Percentiles rank a stretch among this genome's conserved stretches.
phyloP scores from a whole-genome alignment of 768 basidiomycete species.

The Lactarius akahatsu region DNA sequence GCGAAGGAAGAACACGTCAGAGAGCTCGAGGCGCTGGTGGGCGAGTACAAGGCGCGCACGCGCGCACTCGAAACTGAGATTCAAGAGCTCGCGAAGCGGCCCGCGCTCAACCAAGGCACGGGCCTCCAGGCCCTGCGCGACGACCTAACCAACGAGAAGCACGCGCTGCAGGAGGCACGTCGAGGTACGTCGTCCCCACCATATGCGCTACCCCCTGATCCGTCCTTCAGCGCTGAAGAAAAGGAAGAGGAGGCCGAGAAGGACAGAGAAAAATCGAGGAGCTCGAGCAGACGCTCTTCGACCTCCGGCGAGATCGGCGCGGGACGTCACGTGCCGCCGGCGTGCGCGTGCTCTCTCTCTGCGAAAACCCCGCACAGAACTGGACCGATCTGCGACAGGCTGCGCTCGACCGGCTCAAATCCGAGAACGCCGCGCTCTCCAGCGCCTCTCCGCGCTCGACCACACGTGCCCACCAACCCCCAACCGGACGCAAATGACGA shows the following conservation, averaged over 20 bases:
- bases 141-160: slow-evolving; percentile 41
- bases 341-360: too few relatives aligned
- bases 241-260: slow-evolving; percentile 35
- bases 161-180: slow-evolving; percentile 36
- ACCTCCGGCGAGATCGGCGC: slow-evolving; percentile 56
- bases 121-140: slow-evolving; percentile 42
- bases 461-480: too few relatives aligned
- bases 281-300: too few relatives aligned
- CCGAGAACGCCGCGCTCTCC: too few relatives aligned
- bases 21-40: slow-evolving; percentile 55
- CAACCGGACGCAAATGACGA: too few relatives aligned
- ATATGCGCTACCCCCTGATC: neutral
- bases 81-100: slow-evolving; percentile 44
- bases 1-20: slow-evolving; percentile 46
- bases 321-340: too few relatives aligned
- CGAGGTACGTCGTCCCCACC: slow-evolving; percentile 38
- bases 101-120: slow-evolving; percentile 27
- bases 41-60: slow-evolving; percentile 55
- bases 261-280: too few relatives aligned
- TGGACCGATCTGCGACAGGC: too few relatives aligned
- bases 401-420: too few relatives aligned
- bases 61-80: slow-evolving; percentile 48
- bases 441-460: too few relatives aligned
- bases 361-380: too few relatives aligned
- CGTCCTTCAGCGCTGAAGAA: slow-evolving; percentile 46